Conservation (phyloP, 1,284 basidiomycete species). For the Sanghuangporus sanghuang region DNA sequence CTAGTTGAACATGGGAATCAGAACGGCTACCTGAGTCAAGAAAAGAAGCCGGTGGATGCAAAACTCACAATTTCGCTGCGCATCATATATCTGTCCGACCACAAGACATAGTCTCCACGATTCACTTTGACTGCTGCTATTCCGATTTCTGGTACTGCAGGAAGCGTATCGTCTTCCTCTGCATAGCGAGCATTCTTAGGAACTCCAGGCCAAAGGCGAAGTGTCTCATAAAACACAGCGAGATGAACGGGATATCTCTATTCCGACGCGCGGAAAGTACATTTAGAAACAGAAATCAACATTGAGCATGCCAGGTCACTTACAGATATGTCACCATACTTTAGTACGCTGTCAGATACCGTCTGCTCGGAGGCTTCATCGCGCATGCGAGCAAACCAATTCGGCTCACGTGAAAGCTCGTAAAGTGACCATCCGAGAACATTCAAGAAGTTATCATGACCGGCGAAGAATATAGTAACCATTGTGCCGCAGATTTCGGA, state of each 20-base stretch:
- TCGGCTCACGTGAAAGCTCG: slow-evolving; percentile 18
- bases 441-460: slow-evolving; percentile 24
- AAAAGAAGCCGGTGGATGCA: slow-evolving; percentile 19
- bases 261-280: background rate
- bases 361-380: slow-evolving; percentile 16
- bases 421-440: slow-evolving; percentile 23
- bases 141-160: slow-evolving; percentile 20
- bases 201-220: slow-evolving; percentile 26
- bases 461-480: slow-evolving; percentile 25
- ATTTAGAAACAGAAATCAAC: background rate
- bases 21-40: background rate
- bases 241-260: slow-evolving; percentile 22
- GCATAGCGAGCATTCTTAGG: slow-evolving; percentile 26
- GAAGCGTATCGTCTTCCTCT: slow-evolving; percentile 23
- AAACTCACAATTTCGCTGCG: slow-evolving; percentile 20
- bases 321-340: slow-evolving; percentile 10
- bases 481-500: slow-evolving; percentile 21
- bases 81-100: slow-evolving; percentile 26
- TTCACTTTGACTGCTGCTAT: slow-evolving; percentile 18
- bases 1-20: background rate
- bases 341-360: background rate
- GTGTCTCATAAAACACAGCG: slow-evolving; percentile 25
- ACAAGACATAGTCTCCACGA: slow-evolving; percentile 25
- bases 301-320: background rate
- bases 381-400: slow-evolving; percentile 23